phyloP scores from a whole-genome alignment of 192 early-diverging fungal species.

The Haplosporangium gracile region DNA sequence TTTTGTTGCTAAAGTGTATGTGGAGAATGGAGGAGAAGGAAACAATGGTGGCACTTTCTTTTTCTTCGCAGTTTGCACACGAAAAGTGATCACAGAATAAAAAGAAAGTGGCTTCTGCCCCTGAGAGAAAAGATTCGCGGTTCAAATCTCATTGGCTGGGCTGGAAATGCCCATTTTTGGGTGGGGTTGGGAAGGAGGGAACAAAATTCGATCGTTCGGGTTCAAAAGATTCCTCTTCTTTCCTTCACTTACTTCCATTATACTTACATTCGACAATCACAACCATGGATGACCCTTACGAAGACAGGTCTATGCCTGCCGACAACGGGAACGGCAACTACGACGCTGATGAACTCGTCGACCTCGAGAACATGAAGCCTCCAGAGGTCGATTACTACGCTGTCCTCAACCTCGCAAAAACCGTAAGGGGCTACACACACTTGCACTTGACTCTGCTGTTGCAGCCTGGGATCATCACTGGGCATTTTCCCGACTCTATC shows the following conservation, averaged over 20 bases:
- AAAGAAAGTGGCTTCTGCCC: not conserved
- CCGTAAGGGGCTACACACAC: constrained; percentile 43
- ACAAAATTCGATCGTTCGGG: not conserved
- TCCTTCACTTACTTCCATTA: constrained; percentile 1
- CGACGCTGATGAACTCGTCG: constrained; percentile 39
- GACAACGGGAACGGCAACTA: constrained; percentile 16
- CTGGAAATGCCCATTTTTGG: not conserved
- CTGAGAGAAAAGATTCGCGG: not conserved
- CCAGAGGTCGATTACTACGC: constrained; percentile 71
- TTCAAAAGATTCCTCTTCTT: not conserved
- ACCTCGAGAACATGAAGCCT: constrained; percentile 58
- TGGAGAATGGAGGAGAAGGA: not conserved
- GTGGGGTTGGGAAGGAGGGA: not conserved
- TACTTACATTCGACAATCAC: not conserved
- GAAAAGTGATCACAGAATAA: not conserved
- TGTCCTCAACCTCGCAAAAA: constrained; percentile 75
- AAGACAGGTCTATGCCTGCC: constrained; percentile 54
- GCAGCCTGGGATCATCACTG: not conserved
- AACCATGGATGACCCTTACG: constrained; percentile 53
- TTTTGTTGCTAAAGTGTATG: not conserved
- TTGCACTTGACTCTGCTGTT: not conserved
- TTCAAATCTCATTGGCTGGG: not conserved
- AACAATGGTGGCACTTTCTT: not conserved
- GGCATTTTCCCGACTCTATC: not conserved
- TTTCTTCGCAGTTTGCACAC: not conserved